Percentiles rank a stretch among this genome's conserved stretches.
These are phyloP conservation scores for Tricholoma sp. DNA, from an alignment of 768 basidiomycete species.

Conservation along the genomic window DNA sequence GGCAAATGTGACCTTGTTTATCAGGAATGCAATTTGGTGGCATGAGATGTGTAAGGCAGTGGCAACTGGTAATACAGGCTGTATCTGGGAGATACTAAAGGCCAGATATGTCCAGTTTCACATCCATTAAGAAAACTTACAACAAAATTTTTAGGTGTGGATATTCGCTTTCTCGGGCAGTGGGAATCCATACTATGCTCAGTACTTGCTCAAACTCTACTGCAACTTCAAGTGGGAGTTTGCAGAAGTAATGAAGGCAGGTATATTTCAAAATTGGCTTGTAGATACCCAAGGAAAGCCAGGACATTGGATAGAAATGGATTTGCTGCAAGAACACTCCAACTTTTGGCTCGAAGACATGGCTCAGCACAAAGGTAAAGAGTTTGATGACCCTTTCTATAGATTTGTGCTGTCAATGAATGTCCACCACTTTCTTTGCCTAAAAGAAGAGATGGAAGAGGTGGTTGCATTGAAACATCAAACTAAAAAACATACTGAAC, in stretches of 20 bases:
- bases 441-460: conserved; percentile 19
- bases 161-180: conserved; percentile 21
- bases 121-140: too few species aligned
- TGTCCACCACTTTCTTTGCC: conserved; percentile 13
- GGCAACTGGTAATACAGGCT: conserved; percentile 19
- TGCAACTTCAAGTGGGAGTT: conserved; percentile 23
- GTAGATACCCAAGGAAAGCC: conserved; percentile 20
- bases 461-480: conserved; percentile 10
- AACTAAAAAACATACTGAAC: conserved; percentile 10
- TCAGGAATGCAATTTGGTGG: conserved; percentile 19
- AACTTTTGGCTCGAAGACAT: conserved; percentile 25
- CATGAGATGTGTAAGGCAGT: conserved; percentile 19
- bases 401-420: conserved; percentile 9
- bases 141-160: too few species aligned
- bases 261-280: too few species aligned
- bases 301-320: conserved; percentile 20
- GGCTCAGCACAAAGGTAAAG: conserved; percentile 19
- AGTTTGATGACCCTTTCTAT: conserved; percentile 19
- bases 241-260: too few species aligned
- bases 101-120: too few species aligned
- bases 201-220: conserved; percentile 22
- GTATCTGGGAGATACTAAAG: conserved; percentile 21
- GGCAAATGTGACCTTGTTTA: conserved; percentile 18
- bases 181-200: conserved; percentile 20
- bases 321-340: conserved; percentile 25